Conservation (phyloP, 1,139 yeast genomes). For the Yamadazyma buinensis region DNA sequence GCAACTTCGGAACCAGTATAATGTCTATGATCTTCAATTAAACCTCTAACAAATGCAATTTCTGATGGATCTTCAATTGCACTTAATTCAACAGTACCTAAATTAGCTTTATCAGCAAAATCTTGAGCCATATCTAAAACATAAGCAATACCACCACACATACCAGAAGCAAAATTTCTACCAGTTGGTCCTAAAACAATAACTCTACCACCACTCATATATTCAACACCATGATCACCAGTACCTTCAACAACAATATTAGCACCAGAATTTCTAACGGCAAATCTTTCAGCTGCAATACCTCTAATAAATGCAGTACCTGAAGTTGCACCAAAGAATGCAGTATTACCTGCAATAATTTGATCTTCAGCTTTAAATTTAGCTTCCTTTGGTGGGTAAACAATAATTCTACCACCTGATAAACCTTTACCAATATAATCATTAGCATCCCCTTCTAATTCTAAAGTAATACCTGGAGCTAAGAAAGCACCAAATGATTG, state of each 20-base stretch:
- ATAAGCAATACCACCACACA: slow-evolving; percentile 99
- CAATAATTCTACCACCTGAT: slow-evolving; percentile 90
- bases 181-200: slow-evolving; percentile 90
- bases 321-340: slow-evolving; percentile 96
- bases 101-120: slow-evolving; percentile 75
- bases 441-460: slow-evolving; percentile 95
- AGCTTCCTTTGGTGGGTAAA: slow-evolving; percentile 85
- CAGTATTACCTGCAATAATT: slow-evolving; percentile 94
- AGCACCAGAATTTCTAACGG: slow-evolving; percentile 98
- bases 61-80: slow-evolving; percentile 82
- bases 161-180: slow-evolving; percentile 97
- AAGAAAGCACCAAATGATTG: slow-evolving; percentile 98
- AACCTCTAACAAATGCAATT: slow-evolving; percentile 89
- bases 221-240: slow-evolving; percentile 99
- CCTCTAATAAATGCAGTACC: slow-evolving; percentile 95
- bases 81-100: slow-evolving; percentile 77
- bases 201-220: slow-evolving; percentile 99
- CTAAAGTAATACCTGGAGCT: slow-evolving; percentile 93
- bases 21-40: slow-evolving; percentile 93
- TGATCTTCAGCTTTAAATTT: slow-evolving; percentile 92
- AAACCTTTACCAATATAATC: slow-evolving; percentile 98
- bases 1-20: slow-evolving; percentile 93
- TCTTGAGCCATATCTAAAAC: slow-evolving; percentile 95
- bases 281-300: slow-evolving; percentile 97
- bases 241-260: slow-evolving; percentile 95